A percentile compares a stretch with the other conserved stretches of the same genome.
Conservation (phyloP, 192 early-diverging fungal species). For the Martensiomyces pterosporus region DNA sequence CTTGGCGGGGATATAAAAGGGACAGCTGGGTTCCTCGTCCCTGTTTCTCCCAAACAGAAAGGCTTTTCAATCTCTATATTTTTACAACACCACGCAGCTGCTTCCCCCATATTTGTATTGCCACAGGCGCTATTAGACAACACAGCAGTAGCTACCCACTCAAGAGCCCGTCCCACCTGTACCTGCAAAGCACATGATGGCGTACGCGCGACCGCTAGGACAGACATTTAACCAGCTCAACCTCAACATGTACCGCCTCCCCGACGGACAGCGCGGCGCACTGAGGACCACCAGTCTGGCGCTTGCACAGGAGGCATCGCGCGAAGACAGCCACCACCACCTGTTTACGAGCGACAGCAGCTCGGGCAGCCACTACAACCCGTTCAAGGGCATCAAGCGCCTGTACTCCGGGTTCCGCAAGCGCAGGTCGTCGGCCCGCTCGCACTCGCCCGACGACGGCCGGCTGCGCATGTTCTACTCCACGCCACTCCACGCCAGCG, state of each 20-base stretch:
- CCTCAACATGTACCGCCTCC: slow-evolving; percentile 49
- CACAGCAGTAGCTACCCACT: too few relatives aligned
- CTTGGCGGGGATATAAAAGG: too few relatives aligned
- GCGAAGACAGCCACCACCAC: slow-evolving; percentile 26
- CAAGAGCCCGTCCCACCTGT: too few relatives aligned
- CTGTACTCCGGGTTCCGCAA: slow-evolving; percentile 42
- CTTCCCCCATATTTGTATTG: too few relatives aligned
- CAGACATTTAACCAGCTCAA: slow-evolving; percentile 53
- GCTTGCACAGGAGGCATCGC: slow-evolving; percentile 39
- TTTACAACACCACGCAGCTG: too few relatives aligned
- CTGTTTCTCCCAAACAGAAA: too few relatives aligned
- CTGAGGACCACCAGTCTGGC: slow-evolving; percentile 39
- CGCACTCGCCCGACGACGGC: slow-evolving; percentile 15
- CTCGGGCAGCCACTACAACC: slow-evolving; percentile 25
- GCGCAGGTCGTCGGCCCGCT: slow-evolving; percentile 13
- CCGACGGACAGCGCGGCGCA: slow-evolving; percentile 48
- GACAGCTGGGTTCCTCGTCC: too few relatives aligned
- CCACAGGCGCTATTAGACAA: too few relatives aligned
- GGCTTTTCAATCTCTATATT: too few relatives aligned
- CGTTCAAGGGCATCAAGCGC: slow-evolving; percentile 47
- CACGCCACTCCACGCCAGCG: slow-evolving; percentile 16
- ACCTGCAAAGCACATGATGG: too few relatives aligned
- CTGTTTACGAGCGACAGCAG: slow-evolving; percentile 12
- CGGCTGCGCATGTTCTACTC: slow-evolving; percentile 48
- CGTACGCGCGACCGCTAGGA: slow-evolving; percentile 42